phyloP scores from a whole-genome alignment of 2,329 filamentous ascomycete genomes.

The Amauroascus verrucosus region DNA sequence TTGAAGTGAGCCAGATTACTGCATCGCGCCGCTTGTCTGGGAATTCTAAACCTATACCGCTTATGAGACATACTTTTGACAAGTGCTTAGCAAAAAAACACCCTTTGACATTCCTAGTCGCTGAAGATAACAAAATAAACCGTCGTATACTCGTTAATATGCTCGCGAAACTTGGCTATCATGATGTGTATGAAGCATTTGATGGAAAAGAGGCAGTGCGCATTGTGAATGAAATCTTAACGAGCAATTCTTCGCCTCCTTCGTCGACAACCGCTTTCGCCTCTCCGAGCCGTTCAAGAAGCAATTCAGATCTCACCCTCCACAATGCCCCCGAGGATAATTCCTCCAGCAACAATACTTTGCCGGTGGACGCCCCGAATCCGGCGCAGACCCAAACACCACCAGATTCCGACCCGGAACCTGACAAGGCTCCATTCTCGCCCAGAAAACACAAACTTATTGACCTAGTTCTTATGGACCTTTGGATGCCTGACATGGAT shows the following conservation, averaged over 20 bases:
- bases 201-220: conserved; percentile 59
- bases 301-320: background rate
- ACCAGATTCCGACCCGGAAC: conserved; percentile 1
- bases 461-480: conserved; percentile 60
- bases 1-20: background rate
- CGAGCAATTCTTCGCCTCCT: conserved; percentile 1
- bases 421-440: conserved; percentile 1
- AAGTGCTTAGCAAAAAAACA: conserved; percentile 47
- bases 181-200: conserved; percentile 52
- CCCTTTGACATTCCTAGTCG: conserved; percentile 58
- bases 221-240: conserved; percentile 43
- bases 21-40: background rate
- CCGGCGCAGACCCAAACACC: conserved; percentile 5
- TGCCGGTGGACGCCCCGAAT: background rate
- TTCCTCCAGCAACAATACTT: background rate
- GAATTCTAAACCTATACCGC: background rate
- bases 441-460: conserved; percentile 34
- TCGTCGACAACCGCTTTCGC: background rate
- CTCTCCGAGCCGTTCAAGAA: background rate
- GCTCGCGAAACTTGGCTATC: conserved; percentile 57
- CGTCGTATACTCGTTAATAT: conserved; percentile 56
- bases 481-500: conserved; percentile 68
- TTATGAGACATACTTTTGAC: conserved; percentile 1
- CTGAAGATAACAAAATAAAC: conserved; percentile 64
- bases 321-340: background rate